These are phyloP conservation scores for Coffea canephora DNA, from an alignment of 257 asterid species.

Conservation along the genomic window DNA sequence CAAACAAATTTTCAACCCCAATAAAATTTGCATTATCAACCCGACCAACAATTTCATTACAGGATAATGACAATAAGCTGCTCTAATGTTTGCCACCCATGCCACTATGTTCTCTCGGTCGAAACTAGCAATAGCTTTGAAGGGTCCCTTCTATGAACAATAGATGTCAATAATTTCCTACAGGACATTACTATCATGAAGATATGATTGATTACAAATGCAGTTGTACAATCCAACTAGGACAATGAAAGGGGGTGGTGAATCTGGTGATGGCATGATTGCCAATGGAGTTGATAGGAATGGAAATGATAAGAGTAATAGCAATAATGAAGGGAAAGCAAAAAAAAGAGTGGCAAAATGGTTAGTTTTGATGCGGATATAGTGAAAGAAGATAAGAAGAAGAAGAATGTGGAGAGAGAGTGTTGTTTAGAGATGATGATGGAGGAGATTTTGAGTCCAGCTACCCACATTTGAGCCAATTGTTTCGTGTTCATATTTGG, in stretches of 20 bases:
- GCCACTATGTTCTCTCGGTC: too few species aligned
- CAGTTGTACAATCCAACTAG: conserved; percentile 16
- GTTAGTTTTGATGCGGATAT: not conserved
- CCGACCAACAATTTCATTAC: too few species aligned
- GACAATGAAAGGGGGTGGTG: conserved; percentile 46
- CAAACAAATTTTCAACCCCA: too few species aligned
- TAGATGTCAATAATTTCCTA: too few species aligned
- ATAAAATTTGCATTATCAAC: too few species aligned
- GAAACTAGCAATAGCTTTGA: too few species aligned
- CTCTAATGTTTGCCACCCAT: too few species aligned
- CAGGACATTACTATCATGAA: too few species aligned
- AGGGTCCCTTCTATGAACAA: too few species aligned
- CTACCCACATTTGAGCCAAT: conserved; percentile 33
- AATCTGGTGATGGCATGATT: conserved; percentile 1
- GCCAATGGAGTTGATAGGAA: not conserved
- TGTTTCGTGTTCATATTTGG: conserved; percentile 16
- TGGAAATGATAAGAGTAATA: conserved; percentile 13
- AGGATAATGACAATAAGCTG: too few species aligned
- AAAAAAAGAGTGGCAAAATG: conserved; percentile 1
- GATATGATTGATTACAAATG: too few species aligned
- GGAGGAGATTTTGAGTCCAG: conserved; percentile 27
- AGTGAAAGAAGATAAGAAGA: conserved; percentile 6
- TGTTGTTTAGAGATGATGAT: conserved; percentile 4
- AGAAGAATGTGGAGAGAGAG: not conserved
- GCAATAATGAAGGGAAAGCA: not conserved